Evolutionary conservation across 83 land plant genomes (phyloP).

Genomic region (Larix sibirica): DNA sequence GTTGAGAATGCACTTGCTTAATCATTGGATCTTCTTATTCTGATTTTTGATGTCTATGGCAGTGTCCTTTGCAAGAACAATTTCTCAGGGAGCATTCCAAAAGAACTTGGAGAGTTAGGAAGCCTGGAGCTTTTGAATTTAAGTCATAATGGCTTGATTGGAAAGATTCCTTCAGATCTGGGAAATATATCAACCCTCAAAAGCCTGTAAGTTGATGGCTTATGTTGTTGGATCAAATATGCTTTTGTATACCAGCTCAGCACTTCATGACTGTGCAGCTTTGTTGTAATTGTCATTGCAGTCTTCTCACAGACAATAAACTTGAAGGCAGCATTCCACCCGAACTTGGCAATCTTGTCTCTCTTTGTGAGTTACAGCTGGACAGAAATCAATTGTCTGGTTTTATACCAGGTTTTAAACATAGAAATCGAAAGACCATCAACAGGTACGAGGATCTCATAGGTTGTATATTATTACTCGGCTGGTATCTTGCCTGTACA

Average conservation of each 20-base stretch:
- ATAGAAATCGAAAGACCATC: constrained; percentile 36
- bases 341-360: constrained; percentile 19
- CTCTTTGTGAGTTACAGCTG: constrained; percentile 31
- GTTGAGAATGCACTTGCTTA: no score
- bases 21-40: no score
- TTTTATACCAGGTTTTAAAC: constrained; percentile 20
- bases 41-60: neutral
- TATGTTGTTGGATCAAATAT: neutral
- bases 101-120: constrained; percentile 37
- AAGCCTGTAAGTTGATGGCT: constrained; percentile 28
- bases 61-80: constrained; percentile 43
- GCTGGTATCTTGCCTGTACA: neutral
- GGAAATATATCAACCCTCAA: constrained; percentile 38
- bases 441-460: constrained; percentile 29
- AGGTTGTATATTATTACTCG: neutral
- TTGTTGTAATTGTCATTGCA: constrained; percentile 11
- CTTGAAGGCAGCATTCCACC: constrained; percentile 42
- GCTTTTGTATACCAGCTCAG: no score
- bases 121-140: constrained; percentile 50
- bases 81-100: constrained; percentile 56
- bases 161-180: constrained; percentile 50
- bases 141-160: constrained; percentile 47
- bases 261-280: neutral
- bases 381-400: constrained; percentile 25
- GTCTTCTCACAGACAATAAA: constrained; percentile 49